Conservation (phyloP, 164 flowering plant genomes). For the Chimonanthus praecox region DNA sequence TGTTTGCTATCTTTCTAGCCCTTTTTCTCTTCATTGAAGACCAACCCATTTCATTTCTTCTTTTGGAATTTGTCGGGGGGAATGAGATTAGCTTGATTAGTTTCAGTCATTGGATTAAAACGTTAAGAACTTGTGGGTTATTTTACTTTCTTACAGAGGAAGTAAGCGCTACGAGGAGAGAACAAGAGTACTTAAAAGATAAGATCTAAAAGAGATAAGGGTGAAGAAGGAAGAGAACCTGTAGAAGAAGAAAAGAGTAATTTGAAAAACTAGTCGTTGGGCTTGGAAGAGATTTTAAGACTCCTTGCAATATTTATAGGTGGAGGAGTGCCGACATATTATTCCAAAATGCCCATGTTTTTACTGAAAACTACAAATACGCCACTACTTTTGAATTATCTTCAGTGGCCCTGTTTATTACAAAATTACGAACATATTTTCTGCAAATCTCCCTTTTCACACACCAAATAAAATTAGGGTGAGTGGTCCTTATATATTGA, state of each 20-base stretch:
- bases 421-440: too few relatives aligned
- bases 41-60: background rate
- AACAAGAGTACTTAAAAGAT: background rate
- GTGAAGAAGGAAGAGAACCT: background rate
- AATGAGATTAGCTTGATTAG: background rate
- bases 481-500: too few relatives aligned
- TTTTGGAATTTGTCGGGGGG: background rate
- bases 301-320: background rate
- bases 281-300: background rate
- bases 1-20: background rate
- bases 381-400: background rate
- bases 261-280: background rate
- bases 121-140: too few relatives aligned
- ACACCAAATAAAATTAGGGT: too few relatives aligned
- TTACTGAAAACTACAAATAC: background rate
- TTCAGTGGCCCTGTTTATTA: too few relatives aligned
- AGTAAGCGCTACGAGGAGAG: background rate
- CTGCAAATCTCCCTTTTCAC: too few relatives aligned
- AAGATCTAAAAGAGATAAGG: background rate
- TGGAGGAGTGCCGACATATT: background rate
- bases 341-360: background rate
- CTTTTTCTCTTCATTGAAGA: slow-evolving; percentile 2
- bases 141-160: background rate
- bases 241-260: background rate
- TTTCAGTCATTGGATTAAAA: background rate